These are phyloP conservation scores for Monosporascus cannonballus DNA, from an alignment of 2,329 filamentous ascomycete genomes.

Conservation along the genomic window DNA sequence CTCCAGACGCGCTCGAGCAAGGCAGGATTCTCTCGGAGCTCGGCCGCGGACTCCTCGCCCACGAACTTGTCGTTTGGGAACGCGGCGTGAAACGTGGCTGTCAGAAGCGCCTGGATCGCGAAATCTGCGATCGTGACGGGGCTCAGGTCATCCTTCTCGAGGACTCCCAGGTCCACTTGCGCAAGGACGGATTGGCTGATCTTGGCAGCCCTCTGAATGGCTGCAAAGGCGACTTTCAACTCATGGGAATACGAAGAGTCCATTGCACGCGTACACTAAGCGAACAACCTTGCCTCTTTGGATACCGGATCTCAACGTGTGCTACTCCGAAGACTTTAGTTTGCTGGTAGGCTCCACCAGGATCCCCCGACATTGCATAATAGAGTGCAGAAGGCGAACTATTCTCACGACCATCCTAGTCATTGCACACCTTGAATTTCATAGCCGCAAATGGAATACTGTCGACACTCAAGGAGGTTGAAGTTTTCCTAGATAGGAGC, in stretches of 20 bases:
- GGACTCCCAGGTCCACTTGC: slow-evolving; percentile 40
- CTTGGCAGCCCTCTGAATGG: slow-evolving; percentile 33
- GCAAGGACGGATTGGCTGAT: slow-evolving; percentile 45
- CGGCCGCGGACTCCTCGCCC: slow-evolving; percentile 48
- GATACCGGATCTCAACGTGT: not conserved
- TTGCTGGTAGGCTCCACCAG: too few species aligned
- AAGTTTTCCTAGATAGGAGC: too few species aligned
- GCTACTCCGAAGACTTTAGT: too few species aligned
- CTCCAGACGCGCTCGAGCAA: slow-evolving; percentile 43
- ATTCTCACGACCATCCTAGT: too few species aligned
- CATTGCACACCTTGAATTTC: too few species aligned
- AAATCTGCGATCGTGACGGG: slow-evolving; percentile 56
- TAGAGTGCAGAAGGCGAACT: too few species aligned
- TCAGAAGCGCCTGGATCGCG: slow-evolving; percentile 51
- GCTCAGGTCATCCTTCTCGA: slow-evolving; percentile 49
- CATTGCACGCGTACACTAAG: slow-evolving; percentile 10
- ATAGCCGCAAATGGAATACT: too few species aligned
- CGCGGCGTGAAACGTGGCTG: slow-evolving; percentile 39
- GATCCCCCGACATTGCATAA: too few species aligned
- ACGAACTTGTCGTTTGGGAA: slow-evolving; percentile 49
- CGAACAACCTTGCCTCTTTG: not conserved
- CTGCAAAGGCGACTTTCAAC: slow-evolving; percentile 21
- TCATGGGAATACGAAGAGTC: slow-evolving; percentile 24
- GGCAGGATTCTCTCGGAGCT: slow-evolving; percentile 35
- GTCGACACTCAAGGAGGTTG: too few species aligned